Evolutionary conservation across 257 asterid genomes (phyloP).

Genomic region (Orobanche coerulescens): DNA sequence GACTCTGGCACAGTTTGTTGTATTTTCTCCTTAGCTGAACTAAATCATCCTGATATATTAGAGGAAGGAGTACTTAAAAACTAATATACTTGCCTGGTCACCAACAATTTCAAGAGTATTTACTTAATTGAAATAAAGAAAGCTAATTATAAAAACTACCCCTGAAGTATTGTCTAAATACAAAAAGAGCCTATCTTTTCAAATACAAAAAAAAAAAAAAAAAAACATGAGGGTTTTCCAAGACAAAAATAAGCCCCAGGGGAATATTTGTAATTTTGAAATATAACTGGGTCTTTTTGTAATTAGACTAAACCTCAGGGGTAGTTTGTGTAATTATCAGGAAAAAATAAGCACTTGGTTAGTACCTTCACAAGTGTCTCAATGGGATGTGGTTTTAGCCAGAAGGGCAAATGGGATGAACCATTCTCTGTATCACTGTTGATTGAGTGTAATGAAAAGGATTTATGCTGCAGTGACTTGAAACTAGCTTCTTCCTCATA

Average conservation of each 20-base stretch:
- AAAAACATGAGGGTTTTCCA: no score
- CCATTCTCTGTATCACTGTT: constrained; percentile 28
- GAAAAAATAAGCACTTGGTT: no score
- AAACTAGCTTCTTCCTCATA: constrained; percentile 56
- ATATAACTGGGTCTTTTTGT: no score
- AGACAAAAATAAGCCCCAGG: no score
- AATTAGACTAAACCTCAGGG: no score
- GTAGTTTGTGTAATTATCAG: no score
- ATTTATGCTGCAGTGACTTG: constrained; percentile 29
- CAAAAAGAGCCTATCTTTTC: no score
- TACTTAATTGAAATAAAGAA: neutral
- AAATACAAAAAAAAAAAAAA: neutral
- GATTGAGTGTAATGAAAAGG: constrained; percentile 16
- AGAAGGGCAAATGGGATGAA: constrained; percentile 50
- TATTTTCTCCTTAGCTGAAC: constrained; percentile 55
- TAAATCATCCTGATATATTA: constrained; percentile 43
- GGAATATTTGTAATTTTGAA: neutral
- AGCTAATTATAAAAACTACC: neutral
- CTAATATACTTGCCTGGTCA: neutral
- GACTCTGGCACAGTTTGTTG: constrained; percentile 54
- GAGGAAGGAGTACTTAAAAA: neutral
- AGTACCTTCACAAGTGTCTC: constrained; percentile 46
- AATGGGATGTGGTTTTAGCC: constrained; percentile 49
- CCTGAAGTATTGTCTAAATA: no score
- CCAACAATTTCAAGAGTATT: neutral